These are phyloP conservation scores for Pezicula radicicola DNA, from an alignment of 2,329 filamentous ascomycete species.

Conservation along the genomic window DNA sequence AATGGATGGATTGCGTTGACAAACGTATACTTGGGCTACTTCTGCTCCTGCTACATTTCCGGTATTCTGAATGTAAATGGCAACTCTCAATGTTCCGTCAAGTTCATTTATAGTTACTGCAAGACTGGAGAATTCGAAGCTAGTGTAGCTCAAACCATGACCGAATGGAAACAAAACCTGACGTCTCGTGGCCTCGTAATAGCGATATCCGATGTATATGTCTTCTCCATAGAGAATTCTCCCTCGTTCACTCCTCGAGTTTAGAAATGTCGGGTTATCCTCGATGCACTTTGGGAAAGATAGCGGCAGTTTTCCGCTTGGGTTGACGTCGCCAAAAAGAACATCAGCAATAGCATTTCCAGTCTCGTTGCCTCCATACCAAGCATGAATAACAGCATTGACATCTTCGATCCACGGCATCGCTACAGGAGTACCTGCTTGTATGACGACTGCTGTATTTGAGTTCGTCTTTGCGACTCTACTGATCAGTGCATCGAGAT, in stretches of 20 bases:
- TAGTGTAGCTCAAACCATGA: constrained; percentile 73
- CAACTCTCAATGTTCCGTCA: constrained; percentile 37
- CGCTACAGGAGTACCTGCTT: constrained; percentile 71
- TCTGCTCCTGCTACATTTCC: no score
- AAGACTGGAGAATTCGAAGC: constrained; percentile 54
- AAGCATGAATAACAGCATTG: constrained; percentile 66
- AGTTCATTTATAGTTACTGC: constrained; percentile 38
- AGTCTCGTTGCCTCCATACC: constrained; percentile 84
- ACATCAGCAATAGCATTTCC: constrained; percentile 78
- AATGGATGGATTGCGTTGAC: no score
- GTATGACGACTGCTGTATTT: constrained; percentile 70
- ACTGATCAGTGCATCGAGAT: constrained; percentile 66
- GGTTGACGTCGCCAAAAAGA: constrained; percentile 70
- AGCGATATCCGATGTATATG: constrained; percentile 75
- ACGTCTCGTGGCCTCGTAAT: constrained; percentile 66
- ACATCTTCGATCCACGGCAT: constrained; percentile 63
- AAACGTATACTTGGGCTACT: no score
- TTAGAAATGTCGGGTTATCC: constrained; percentile 73
- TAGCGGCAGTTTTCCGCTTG: constrained; percentile 70
- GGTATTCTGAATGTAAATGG: constrained; percentile 33
- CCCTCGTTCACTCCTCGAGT: constrained; percentile 67
- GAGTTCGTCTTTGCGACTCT: constrained; percentile 65
- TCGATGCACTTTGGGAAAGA: constrained; percentile 65
- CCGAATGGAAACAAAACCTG: constrained; percentile 71
- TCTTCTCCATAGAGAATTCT: constrained; percentile 76